phyloP scores from a whole-genome alignment of 2,329 filamentous ascomycete genomes.

The Xylariaceae sp. region DNA sequence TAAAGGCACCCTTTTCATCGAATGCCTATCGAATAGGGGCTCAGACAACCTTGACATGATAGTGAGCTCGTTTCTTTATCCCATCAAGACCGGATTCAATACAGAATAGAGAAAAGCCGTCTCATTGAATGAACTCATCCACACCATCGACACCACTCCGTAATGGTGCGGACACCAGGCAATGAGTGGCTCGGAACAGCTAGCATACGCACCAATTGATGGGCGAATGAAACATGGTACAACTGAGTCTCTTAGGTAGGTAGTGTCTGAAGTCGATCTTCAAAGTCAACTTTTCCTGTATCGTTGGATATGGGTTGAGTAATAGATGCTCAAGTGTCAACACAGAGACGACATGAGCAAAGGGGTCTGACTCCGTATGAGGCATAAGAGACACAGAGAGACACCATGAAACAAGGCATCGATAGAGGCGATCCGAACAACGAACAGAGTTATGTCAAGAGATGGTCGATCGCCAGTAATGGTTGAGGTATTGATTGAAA shows the following conservation, averaged over 20 bases:
- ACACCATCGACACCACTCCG: neutral
- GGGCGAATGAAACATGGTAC: neutral
- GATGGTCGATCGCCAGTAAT: no score
- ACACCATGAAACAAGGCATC: neutral
- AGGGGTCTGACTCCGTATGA: no score
- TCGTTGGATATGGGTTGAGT: neutral
- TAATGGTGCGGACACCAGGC: neutral
- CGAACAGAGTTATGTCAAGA: no score
- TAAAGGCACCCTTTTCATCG: no score
- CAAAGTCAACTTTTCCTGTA: neutral
- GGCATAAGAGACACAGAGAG: neutral
- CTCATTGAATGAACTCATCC: neutral
- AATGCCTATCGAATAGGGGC: no score
- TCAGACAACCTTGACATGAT: no score
- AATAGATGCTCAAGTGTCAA: neutral
- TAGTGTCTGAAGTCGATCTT: neutral
- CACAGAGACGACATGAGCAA: no score
- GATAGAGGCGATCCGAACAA: no score
- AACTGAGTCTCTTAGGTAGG: neutral
- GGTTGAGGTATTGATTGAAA: no score
- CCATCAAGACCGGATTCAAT: no score
- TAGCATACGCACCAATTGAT: neutral
- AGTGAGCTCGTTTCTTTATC: no score
- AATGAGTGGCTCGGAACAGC: neutral
- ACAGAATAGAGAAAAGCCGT: neutral